phyloP scores from a whole-genome alignment of 2,329 filamentous ascomycete species.

The Rutstroemia sp. region DNA sequence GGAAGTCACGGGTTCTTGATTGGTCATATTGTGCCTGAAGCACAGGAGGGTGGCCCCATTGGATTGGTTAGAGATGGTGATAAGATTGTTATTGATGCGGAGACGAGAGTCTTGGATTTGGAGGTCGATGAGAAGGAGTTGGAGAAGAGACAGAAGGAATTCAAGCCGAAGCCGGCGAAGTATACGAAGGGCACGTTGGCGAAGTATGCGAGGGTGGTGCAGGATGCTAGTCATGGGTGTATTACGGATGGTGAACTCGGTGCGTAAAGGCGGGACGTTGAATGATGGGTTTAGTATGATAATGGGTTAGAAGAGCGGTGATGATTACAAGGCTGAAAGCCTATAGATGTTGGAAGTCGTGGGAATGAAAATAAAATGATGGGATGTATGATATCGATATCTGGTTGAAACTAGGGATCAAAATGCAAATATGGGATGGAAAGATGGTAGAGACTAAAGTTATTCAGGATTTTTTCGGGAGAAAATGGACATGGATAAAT shows the following conservation, averaged over 20 bases:
- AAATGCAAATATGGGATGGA: too few relatives aligned
- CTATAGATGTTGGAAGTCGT: too few relatives aligned
- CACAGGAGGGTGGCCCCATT: constrained; percentile 52
- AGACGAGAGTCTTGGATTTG: constrained; percentile 45
- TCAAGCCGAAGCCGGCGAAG: constrained; percentile 45
- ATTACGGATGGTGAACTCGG: constrained; percentile 41
- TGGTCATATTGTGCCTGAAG: constrained; percentile 55
- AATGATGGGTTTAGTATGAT: too few relatives aligned
- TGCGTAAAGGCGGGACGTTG: too few relatives aligned
- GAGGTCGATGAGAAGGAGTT: constrained; percentile 35
- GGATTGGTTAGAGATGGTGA: constrained; percentile 51
- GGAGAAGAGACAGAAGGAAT: constrained; percentile 41
- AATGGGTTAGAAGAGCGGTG: too few relatives aligned
- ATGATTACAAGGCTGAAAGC: too few relatives aligned
- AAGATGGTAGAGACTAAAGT: too few relatives aligned
- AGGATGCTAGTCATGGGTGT: constrained; percentile 51
- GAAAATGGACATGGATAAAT: too few relatives aligned
- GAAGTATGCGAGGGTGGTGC: constrained; percentile 48
- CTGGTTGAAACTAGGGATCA: too few relatives aligned
- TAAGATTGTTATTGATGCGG: constrained; percentile 52
- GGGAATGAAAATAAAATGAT: too few relatives aligned
- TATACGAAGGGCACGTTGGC: constrained; percentile 51
- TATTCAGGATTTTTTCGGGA: too few relatives aligned
- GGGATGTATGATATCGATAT: too few relatives aligned
- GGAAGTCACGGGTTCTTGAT: constrained; percentile 55